These are phyloP conservation scores for Globisporangium solare DNA, from an alignment of 352 stramenopile species.

Conservation along the genomic window DNA sequence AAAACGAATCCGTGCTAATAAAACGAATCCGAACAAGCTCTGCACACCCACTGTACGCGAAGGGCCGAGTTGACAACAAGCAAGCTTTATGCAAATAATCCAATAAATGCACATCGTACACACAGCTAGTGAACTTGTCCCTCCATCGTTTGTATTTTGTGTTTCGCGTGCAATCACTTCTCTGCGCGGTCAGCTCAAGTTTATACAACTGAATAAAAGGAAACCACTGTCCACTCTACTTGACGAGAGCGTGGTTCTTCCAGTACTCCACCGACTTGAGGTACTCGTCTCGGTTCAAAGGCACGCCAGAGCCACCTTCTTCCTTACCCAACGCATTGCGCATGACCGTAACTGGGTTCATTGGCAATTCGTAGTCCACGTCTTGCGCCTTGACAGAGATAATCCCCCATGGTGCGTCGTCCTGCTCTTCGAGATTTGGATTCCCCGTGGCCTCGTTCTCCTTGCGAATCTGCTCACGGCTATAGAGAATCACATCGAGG, in stretches of 20 bases:
- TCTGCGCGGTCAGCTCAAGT: background rate
- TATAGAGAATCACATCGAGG: slow-evolving; percentile 98
- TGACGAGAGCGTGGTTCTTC: slow-evolving; percentile 80
- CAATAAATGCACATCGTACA: slow-evolving; percentile 33
- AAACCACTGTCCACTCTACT: slow-evolving; percentile 60
- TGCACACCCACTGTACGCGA: slow-evolving; percentile 1
- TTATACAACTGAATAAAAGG: background rate
- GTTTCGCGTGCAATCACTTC: background rate
- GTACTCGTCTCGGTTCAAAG: slow-evolving; percentile 75
- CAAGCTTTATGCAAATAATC: slow-evolving; percentile 4
- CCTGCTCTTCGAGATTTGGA: slow-evolving; percentile 31
- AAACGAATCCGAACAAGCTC: background rate
- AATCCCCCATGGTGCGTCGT: slow-evolving; percentile 90
- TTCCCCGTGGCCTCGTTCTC: slow-evolving; percentile 87
- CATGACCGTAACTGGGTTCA: slow-evolving; percentile 98
- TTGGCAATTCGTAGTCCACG: slow-evolving; percentile 93
- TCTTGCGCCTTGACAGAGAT: slow-evolving; percentile 97
- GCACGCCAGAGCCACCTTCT: slow-evolving; percentile 86
- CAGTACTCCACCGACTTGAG: slow-evolving; percentile 86
- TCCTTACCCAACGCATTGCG: slow-evolving; percentile 97
- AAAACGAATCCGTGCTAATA: slow-evolving; percentile 65
- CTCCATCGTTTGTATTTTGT: slow-evolving; percentile 3
- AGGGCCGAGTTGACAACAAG: background rate
- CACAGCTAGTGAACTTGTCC: slow-evolving; percentile 3
- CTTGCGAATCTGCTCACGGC: slow-evolving; percentile 96